These are phyloP conservation scores for Exophiala bonariae DNA, from an alignment of 2,329 filamentous ascomycete species.

Conservation along the genomic window DNA sequence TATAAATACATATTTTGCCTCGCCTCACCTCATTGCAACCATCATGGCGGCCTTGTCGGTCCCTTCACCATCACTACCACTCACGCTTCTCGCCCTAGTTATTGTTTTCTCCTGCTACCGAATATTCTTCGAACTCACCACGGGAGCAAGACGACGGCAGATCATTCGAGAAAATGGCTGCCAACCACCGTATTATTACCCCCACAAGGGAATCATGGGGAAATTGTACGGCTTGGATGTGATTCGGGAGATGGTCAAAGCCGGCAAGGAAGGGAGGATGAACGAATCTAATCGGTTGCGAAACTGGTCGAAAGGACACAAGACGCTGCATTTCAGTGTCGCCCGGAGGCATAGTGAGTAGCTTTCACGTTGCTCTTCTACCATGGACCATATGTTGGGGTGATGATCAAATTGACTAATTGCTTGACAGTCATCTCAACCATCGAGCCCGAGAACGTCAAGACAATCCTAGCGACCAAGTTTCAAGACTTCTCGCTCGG, in stretches of 20 bases:
- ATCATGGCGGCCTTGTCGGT: conserved; percentile 16
- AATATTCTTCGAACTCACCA: conserved; percentile 24
- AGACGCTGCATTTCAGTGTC: conserved; percentile 14
- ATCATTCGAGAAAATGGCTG: conserved; percentile 44
- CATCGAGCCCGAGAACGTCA: conserved; percentile 54
- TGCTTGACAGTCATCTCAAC: conserved; percentile 28
- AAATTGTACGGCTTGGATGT: conserved; percentile 23
- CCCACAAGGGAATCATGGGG: conserved; percentile 45
- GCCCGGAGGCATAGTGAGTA: conserved; percentile 4
- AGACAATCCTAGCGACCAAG: conserved; percentile 37
- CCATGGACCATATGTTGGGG: too few relatives aligned
- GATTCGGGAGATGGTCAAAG: conserved; percentile 19
- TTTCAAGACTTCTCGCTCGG: conserved; percentile 39
- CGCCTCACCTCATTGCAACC: too few relatives aligned
- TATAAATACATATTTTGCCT: too few relatives aligned
- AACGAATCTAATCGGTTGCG: conserved; percentile 18
- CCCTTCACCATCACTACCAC: conserved; percentile 10
- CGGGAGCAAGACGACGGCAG: conserved; percentile 18
- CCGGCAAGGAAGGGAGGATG: conserved; percentile 20
- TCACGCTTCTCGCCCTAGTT: conserved; percentile 12
- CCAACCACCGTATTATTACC: conserved; percentile 45
- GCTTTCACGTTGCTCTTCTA: too few relatives aligned
- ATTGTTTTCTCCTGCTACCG: conserved; percentile 12
- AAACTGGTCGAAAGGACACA: conserved; percentile 18
- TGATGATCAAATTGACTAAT: background rate